Evolutionary conservation across 2,329 filamentous ascomycete species (phyloP), one percentile per base, ranked within the genome.

Genomic region (Epichloe scottii): DNA sequence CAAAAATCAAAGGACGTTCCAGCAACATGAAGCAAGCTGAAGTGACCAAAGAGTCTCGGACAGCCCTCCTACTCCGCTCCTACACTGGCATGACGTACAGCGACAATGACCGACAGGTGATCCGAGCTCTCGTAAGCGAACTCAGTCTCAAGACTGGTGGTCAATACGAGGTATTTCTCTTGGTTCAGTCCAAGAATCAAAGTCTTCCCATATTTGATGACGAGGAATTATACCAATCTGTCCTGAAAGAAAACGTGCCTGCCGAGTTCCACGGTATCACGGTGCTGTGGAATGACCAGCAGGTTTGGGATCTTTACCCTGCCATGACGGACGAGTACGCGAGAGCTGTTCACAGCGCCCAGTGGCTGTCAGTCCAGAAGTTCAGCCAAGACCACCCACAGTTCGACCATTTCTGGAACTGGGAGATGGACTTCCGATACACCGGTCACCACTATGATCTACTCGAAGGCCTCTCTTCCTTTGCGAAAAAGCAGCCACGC

Each of bases 391-490:
- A 85, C 47, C 83, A 89, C 59, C 85, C 85, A 0, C 81, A 91
- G 59, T 93, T 87, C 56, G 85, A 90, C 58, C 89, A 79, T 59
- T 75, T 89, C 58, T 93, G 87, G 86, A 90, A 91, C 63, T 90
- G 86, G 87, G 88, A 93, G 63, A 86, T 89, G 68, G 87, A 93
- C 61, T 82, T 84, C 34, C 77, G 88, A 46, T 85, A 85, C 61
- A 88, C 82, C 0, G 87, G 87, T 8, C 86, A 93, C 56, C 83
- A 89, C 68, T 90, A 91, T 65, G 84, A 91, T 58, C 79, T 91
- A 56, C 77, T 89, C 42, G 77, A 84, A 57, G 82, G 82, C 54
- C 66, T 89, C 7, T 67, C 70, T 21, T 66, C 74, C 1, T 88
- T 87, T 68, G 78, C 78, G 26, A 77, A 75, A 64, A 75, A 74